These are phyloP conservation scores for Orbilia oligospora DNA, from an alignment of 2,329 filamentous ascomycete genomes.

Conservation along the genomic window DNA sequence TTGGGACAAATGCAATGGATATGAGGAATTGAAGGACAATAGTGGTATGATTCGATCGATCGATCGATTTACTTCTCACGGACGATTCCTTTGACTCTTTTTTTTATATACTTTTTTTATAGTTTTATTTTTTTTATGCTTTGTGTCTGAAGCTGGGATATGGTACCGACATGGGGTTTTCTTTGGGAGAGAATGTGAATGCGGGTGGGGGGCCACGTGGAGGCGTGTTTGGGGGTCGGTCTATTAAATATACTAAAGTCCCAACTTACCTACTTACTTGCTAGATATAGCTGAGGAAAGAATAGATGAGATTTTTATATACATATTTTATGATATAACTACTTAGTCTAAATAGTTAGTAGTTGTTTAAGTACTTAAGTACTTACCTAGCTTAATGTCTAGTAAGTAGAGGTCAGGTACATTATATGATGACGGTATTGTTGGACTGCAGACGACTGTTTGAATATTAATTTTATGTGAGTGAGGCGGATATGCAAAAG, in stretches of 20 bases:
- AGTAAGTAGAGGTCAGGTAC: too few species aligned
- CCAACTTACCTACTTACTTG: too few species aligned
- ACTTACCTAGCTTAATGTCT: too few species aligned
- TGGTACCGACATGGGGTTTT: not conserved
- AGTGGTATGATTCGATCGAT: not conserved
- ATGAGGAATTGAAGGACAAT: not conserved
- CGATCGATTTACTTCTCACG: too few species aligned
- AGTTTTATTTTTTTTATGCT: not conserved
- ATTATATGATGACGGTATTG: too few species aligned
- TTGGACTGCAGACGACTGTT: too few species aligned
- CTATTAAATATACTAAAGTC: too few species aligned
- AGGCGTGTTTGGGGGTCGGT: not conserved
- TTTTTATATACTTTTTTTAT: too few species aligned
- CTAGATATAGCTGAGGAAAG: not conserved
- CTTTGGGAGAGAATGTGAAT: not conserved
- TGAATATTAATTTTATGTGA: too few species aligned
- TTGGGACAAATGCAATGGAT: not conserved
- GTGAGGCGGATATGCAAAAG: constrained; percentile 45
- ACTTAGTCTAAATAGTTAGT: too few species aligned
- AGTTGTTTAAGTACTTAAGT: too few species aligned
- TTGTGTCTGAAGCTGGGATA: not conserved
- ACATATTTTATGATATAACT: too few species aligned
- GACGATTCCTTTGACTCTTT: not conserved
- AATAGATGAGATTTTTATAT: not conserved
- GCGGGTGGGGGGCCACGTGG: not conserved